Percentiles rank a stretch among this genome's conserved stretches.
Conservation (phyloP, 345 rosid species). For the Aquilaria sinensis region DNA sequence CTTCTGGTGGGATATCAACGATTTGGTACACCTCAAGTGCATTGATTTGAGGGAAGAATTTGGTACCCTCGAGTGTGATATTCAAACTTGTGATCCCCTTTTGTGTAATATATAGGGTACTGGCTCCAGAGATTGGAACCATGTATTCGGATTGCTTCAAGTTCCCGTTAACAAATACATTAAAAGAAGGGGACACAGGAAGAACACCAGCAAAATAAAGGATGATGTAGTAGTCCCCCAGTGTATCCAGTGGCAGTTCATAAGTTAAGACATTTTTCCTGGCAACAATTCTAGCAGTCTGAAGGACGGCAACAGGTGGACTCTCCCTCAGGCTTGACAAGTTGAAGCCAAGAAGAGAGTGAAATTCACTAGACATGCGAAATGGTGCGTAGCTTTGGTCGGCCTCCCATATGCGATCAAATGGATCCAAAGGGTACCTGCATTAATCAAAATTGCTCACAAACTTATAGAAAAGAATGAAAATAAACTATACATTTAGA, state of each 20-base stretch:
- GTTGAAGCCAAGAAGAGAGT: constrained; percentile 21
- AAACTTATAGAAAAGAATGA: background rate
- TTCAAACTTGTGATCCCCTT: constrained; percentile 44
- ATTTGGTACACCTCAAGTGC: constrained; percentile 69
- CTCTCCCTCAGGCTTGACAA: constrained; percentile 40
- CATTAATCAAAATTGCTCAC: constrained; percentile 7
- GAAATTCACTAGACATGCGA: constrained; percentile 45
- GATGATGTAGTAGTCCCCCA: constrained; percentile 54
- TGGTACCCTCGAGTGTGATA: constrained; percentile 49
- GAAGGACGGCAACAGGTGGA: constrained; percentile 67
- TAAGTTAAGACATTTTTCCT: constrained; percentile 50
- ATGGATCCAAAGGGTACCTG: constrained; percentile 82
- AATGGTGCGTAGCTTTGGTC: constrained; percentile 56
- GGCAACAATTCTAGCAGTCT: constrained; percentile 66
- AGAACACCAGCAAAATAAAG: constrained; percentile 84
- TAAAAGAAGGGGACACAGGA: constrained; percentile 67
- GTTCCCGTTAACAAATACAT: constrained; percentile 49
- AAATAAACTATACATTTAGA: background rate
- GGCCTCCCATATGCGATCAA: constrained; percentile 85
- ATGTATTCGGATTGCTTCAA: constrained; percentile 42
- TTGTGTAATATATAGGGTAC: constrained; percentile 38
- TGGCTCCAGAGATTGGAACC: constrained; percentile 39
- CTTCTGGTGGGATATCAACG: constrained; percentile 56
- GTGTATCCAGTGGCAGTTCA: constrained; percentile 34
- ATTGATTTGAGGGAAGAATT: constrained; percentile 61